Percentiles rank a stretch among this genome's conserved stretches.
Conservation (phyloP, 2,329 filamentous ascomycete species). For the Sclerotinia sclerotiorum region DNA sequence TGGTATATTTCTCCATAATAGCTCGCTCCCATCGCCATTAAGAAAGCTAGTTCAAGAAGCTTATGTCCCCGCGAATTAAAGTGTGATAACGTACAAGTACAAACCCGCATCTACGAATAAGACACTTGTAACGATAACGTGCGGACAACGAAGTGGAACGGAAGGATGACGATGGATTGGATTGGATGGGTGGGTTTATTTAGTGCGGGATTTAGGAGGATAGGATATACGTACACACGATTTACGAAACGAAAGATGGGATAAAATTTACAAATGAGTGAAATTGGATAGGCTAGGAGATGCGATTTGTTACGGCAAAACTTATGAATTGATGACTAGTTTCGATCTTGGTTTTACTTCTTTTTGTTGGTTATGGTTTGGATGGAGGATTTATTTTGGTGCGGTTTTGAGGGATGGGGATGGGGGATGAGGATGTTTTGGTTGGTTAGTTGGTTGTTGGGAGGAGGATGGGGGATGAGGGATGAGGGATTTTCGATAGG, state of each 20-base stretch:
- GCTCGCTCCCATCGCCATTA: slow-evolving; percentile 21
- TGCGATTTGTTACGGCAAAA: neutral
- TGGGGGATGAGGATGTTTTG: neutral
- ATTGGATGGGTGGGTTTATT: slow-evolving; percentile 10
- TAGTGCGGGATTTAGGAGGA: slow-evolving; percentile 3
- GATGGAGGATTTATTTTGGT: neutral
- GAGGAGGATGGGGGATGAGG: neutral
- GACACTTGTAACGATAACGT: neutral
- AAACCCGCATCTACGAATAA: neutral
- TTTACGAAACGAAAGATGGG: neutral
- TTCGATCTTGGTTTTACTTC: neutral
- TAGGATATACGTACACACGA: neutral
- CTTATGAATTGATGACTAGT: slow-evolving; percentile 16
- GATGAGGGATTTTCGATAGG: neutral
- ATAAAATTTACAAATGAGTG: neutral
- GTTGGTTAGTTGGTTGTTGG: neutral
- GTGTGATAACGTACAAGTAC: neutral
- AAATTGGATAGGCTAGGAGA: neutral
- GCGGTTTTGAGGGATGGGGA: neutral
- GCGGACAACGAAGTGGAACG: neutral
- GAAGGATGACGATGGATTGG: slow-evolving; percentile 9
- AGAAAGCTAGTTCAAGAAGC: neutral
- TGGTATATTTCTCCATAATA: slow-evolving; percentile 22
- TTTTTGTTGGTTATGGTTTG: neutral
- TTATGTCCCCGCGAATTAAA: neutral